These are phyloP conservation scores for Penicillium oxalicum DNA, from an alignment of 2,329 filamentous ascomycete genomes.

Conservation along the genomic window DNA sequence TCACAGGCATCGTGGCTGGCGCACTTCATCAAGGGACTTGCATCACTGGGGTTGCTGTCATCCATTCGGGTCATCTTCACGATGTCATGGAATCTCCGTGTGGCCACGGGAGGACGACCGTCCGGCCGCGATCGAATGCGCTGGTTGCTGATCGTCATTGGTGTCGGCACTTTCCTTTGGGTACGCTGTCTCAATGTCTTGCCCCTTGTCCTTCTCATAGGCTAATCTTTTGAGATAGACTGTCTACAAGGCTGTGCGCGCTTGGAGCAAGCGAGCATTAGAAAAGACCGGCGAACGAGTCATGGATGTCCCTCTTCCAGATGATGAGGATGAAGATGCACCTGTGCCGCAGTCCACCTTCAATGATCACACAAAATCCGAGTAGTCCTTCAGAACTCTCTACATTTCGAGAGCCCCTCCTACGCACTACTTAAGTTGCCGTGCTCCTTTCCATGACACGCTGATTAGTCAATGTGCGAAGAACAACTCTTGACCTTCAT, in stretches of 20 bases:
- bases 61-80: slow-evolving; percentile 74
- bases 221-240: slow-evolving; percentile 45
- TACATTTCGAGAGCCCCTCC: background rate
- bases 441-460: slow-evolving; percentile 75
- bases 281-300: slow-evolving; percentile 73
- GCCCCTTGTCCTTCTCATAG: background rate
- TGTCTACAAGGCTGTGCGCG: slow-evolving; percentile 74
- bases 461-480: slow-evolving; percentile 97
- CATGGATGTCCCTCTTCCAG: slow-evolving; percentile 60
- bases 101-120: slow-evolving; percentile 47
- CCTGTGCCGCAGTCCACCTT: slow-evolving; percentile 2
- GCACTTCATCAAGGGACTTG: slow-evolving; percentile 83
- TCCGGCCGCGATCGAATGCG: slow-evolving; percentile 73
- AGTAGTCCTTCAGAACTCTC: slow-evolving; percentile 10
- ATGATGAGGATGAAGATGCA: slow-evolving; percentile 51
- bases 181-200: slow-evolving; percentile 45
- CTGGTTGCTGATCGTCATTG: slow-evolving; percentile 71
- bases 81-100: slow-evolving; percentile 59
- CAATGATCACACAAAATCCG: slow-evolving; percentile 21
- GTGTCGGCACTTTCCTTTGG: slow-evolving; percentile 70
- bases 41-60: slow-evolving; percentile 81
- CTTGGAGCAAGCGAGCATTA: slow-evolving; percentile 65
- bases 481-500: slow-evolving; percentile 46
- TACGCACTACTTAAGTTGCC: slow-evolving; percentile 95
- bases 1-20: slow-evolving; percentile 63